phyloP scores from a whole-genome alignment of 768 basidiomycete genomes.

The Gloeopeniophorella convolvens region DNA sequence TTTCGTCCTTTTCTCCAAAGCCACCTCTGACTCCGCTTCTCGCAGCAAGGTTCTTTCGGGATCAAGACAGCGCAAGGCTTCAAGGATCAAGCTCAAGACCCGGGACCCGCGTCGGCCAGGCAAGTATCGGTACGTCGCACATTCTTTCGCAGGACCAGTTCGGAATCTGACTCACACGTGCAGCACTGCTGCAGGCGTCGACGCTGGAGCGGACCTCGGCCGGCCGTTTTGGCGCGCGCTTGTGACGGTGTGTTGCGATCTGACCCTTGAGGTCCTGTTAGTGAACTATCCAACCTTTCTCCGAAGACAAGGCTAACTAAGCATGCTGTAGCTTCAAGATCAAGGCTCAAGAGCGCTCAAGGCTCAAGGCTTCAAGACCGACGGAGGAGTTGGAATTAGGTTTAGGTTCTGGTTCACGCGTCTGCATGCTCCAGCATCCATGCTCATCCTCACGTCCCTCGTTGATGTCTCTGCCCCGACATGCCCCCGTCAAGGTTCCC shows the following conservation, averaged over 20 bases:
- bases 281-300: neutral
- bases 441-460: no score
- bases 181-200: conserved; percentile 7
- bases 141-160: neutral
- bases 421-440: no score
- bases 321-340: no score
- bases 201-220: conserved; percentile 4
- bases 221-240: neutral
- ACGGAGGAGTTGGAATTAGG: no score
- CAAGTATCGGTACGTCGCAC: conserved; percentile 8
- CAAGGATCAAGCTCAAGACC: no score
- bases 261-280: conserved; percentile 1
- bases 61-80: conserved; percentile 1
- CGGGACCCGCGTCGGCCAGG: neutral
- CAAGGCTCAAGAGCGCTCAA: conserved; percentile 6
- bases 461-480: no score
- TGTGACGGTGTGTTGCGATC: conserved; percentile 4
- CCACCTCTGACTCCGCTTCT: neutral
- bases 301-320: neutral
- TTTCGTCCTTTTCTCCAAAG: neutral
- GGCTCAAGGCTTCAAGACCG: no score
- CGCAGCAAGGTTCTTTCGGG: neutral
- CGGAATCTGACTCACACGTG: neutral
- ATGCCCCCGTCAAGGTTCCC: no score
- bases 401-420: no score